phyloP scores from a whole-genome alignment of 352 stramenopile genomes.

The Phytophthora foliorum region DNA sequence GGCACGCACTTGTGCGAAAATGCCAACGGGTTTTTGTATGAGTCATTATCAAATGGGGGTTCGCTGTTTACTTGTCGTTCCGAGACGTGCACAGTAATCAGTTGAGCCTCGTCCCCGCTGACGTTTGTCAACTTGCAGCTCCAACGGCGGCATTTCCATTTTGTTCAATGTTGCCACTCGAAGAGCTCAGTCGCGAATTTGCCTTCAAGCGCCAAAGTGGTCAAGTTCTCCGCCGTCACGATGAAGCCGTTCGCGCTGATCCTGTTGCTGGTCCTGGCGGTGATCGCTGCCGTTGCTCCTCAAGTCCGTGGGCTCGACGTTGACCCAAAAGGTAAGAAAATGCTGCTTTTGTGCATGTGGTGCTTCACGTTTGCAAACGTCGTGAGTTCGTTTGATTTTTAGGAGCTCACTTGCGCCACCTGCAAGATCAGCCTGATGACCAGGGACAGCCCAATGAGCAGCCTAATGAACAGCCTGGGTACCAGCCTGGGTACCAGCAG shows the following conservation, averaged over 20 bases:
- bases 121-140: neutral
- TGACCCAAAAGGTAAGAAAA: slow-evolving; percentile 5
- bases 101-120: neutral
- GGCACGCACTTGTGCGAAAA: no score
- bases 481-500: no score
- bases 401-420: slow-evolving; percentile 21
- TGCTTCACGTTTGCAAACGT: neutral
- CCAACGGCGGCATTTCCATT: slow-evolving; percentile 4
- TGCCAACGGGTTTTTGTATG: neutral
- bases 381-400: neutral
- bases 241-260: slow-evolving; percentile 29
- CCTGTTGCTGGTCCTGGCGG: slow-evolving; percentile 22
- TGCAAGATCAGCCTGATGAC: slow-evolving; percentile 23
- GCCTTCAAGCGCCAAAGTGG: slow-evolving; percentile 1
- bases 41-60: no score
- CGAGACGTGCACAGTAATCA: neutral
- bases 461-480: neutral
- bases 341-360: neutral
- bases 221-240: slow-evolving; percentile 1
- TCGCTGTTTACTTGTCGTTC: no score
- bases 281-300: slow-evolving; percentile 4
- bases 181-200: slow-evolving; percentile 33
- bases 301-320: neutral
- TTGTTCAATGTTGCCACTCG: neutral
- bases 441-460: slow-evolving; percentile 14